Evolutionary conservation across 139 green algal species (phyloP), one percentile per base, ranked within the genome.

Genomic region (Parachlorella kessleri): DNA sequence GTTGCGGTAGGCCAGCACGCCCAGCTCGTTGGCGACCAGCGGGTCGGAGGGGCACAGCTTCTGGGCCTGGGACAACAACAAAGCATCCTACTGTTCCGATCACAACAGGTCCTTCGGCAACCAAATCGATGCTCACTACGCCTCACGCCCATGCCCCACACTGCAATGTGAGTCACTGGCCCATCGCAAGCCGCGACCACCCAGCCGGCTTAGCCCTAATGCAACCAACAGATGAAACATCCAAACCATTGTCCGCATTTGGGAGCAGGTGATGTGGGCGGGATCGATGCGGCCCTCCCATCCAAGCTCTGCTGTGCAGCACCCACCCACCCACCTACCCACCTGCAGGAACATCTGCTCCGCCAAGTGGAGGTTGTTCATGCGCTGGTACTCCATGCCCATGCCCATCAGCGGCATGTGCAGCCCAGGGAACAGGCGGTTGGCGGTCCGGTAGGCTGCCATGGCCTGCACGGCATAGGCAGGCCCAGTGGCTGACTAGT

Each of bases 391-490:
- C 85, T 97, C 93, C 71, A 90, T 89, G 65, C 91, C 94, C 87
- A 98, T 95, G 75, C 92, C 95, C 67, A 98, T 79, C 54, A 98
- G 41, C 8, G 96, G 94, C 30, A 91, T 73, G 84, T 99, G 96
- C 79, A 97, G 91, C 3, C 97, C 97, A 5, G 92, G 91, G 84
- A 99, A 99, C 24, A 98, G 89, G 10, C 97, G 89, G 23, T 89
- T 73, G 30, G 97, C 97, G 1, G 96, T 98, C 30, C 97, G 88
- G 82, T 98, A 99, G 0, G 97, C 96, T 23, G 94, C 95, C 91
- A 99, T 95, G 18, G 96, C 96, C 88, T 98, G 92, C 54, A 48
- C n/a, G n/a, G n/a, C n/a, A n/a, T n/a, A n/a, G n/a, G n/a, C n/a
- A n/a, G n/a, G n/a, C n/a, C n/a, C n/a, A n/a, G n/a, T n/a, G n/a